phyloP scores from a whole-genome alignment of 2,329 filamentous ascomycete genomes.

The Colletotrichum sp. region DNA sequence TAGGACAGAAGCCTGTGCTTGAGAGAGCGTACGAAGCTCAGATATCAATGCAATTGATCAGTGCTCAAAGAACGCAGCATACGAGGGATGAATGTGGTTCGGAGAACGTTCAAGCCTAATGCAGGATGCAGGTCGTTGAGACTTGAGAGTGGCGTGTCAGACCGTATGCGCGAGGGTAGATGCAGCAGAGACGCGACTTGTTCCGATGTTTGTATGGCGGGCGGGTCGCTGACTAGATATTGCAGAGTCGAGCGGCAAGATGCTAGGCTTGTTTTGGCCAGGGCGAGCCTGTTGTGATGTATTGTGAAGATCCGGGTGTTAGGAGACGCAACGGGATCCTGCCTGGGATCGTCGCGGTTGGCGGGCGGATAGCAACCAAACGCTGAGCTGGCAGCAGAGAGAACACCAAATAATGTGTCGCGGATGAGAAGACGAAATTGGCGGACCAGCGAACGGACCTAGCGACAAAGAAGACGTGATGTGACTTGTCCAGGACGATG shows the following conservation, averaged over 20 bases:
- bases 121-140: background rate
- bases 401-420: background rate
- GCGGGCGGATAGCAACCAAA: background rate
- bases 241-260: background rate
- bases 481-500: constrained; percentile 11
- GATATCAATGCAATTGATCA: background rate
- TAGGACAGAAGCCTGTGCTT: background rate
- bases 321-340: constrained; percentile 4
- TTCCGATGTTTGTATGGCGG: constrained; percentile 3
- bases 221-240: constrained; percentile 15
- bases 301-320: background rate
- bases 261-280: background rate
- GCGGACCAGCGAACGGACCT: background rate
- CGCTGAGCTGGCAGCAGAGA: background rate
- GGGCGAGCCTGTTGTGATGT: background rate
- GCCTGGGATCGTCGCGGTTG: background rate
- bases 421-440: constrained; percentile 9
- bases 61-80: background rate
- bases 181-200: constrained; percentile 6
- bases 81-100: background rate
- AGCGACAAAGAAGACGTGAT: constrained; percentile 6
- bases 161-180: constrained; percentile 11
- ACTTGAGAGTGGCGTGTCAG: constrained; percentile 9
- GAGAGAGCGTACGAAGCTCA: background rate
- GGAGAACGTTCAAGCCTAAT: background rate